Evolutionary conservation across 768 basidiomycete genomes (phyloP), one percentile per base, ranked within the genome.

Genomic region (Mycena pura): DNA sequence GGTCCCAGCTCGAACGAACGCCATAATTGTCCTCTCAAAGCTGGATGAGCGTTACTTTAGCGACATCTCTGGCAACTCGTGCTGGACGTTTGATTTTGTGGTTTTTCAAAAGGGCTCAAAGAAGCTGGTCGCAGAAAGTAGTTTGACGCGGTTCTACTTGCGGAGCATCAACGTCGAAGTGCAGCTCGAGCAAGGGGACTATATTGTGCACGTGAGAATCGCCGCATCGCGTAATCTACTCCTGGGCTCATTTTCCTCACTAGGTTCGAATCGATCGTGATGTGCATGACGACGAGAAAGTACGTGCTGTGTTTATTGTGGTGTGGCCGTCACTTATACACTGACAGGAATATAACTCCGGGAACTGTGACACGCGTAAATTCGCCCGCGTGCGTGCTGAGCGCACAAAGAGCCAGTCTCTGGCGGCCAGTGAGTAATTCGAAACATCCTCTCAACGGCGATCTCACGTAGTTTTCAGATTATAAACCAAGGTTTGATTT

Each of bases 1-100:
- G 3, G 65, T 85, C 17, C 71, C 79, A 3, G 70, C 74, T 6
- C 66, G 73, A 0, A 75, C 84, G 0, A 72, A 73, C 21, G 70
- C 82, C 14, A 74, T 85, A n/a, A 76, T 86, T 41, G 83, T 84
- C 27, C 78, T 86, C 32, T 82, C 83, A 13, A 83, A 84, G 63
- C 63, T 82, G 25, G 84, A 86, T 58, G 65, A 71, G 6, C 76
- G 84, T 6, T 86, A 82, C 69, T 86, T 81, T 70, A 69, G 72
- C 22, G 83, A 83, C 44, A 73, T 86, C 36, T 67, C 80, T 0
- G 80, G 81, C 6, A 74, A 69, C 34, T 77, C 77, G 15, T 64
- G 66, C 25, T 85, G 82, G 83, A 77, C 74, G 10, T 73, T 85
- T 57, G 84, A 86, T 57, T 85, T 85, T 61, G 72, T 75, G 8